These are phyloP conservation scores for Candida qinlingensis DNA, from an alignment of 805 yeast genomes.

Conservation along the genomic window DNA sequence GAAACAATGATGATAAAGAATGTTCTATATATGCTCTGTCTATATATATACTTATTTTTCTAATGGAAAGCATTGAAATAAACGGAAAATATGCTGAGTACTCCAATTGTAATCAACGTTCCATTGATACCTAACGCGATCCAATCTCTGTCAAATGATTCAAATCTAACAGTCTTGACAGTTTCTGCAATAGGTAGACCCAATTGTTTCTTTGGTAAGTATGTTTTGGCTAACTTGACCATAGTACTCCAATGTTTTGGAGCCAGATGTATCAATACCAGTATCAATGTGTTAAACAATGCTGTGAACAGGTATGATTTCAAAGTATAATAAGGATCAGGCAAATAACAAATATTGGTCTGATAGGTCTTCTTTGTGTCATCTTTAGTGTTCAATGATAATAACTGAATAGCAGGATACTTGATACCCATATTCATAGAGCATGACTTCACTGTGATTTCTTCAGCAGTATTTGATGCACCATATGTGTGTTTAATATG, in stretches of 20 bases:
- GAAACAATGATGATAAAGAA: background rate
- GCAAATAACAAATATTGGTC: conserved; percentile 52
- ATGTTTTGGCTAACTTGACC: conserved; percentile 2
- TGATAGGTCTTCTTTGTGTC: conserved; percentile 25
- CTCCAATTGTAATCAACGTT: conserved; percentile 8
- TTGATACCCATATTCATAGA: conserved; percentile 91
- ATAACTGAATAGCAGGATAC: conserved; percentile 80
- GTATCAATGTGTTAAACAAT: conserved; percentile 14
- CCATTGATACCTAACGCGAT: conserved; percentile 12
- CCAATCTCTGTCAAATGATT: conserved; percentile 8
- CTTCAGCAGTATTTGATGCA: conserved; percentile 41
- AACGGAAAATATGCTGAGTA: conserved; percentile 13
- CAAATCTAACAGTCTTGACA: background rate
- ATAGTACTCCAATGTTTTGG: conserved; percentile 26
- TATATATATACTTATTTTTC: background rate
- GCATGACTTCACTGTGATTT: conserved; percentile 81
- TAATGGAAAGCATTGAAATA: conserved; percentile 18
- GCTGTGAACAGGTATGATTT: conserved; percentile 29
- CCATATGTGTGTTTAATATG: conserved; percentile 52
- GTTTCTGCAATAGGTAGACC: conserved; percentile 20
- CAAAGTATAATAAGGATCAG: conserved; percentile 45
- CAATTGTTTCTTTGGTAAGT: background rate
- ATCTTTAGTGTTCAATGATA: conserved; percentile 47
- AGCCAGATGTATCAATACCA: conserved; percentile 23
- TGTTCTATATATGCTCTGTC: too few relatives aligned